A percentile compares a stretch with the other conserved stretches of the same genome.
Evolutionary conservation across 1,284 basidiomycete genomes (phyloP).

Genomic region (Pisolithus thermaeus): DNA sequence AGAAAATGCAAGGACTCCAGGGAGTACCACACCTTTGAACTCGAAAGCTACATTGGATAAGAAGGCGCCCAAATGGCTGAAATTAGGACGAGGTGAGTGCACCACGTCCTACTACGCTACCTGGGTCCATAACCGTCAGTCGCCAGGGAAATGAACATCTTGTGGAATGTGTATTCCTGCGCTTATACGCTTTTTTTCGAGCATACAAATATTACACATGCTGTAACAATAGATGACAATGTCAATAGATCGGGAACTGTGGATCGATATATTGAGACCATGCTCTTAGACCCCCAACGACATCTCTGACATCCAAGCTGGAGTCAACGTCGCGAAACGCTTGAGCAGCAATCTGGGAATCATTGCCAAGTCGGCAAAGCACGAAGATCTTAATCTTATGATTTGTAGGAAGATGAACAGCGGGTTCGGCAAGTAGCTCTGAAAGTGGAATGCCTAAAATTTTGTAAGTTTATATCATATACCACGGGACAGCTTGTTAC

Average conservation of each 20-base stretch:
- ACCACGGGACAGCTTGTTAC: slow-evolving; percentile 39
- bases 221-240: background rate
- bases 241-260: slow-evolving; percentile 74
- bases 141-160: slow-evolving; percentile 18
- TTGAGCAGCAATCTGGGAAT: slow-evolving; percentile 83
- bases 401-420: slow-evolving; percentile 29
- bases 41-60: slow-evolving; percentile 33
- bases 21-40: slow-evolving; percentile 18
- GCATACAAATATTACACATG: background rate
- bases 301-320: slow-evolving; percentile 50
- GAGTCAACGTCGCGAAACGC: slow-evolving; percentile 42
- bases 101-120: background rate
- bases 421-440: slow-evolving; percentile 55
- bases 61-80: slow-evolving; percentile 75
- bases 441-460: slow-evolving; percentile 62
- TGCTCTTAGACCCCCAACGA: slow-evolving; percentile 73
- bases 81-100: slow-evolving; percentile 46
- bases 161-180: background rate
- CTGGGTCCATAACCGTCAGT: slow-evolving; percentile 4
- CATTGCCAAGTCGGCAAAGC: slow-evolving; percentile 88
- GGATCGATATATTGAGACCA: slow-evolving; percentile 73
- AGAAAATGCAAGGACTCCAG: slow-evolving; percentile 1
- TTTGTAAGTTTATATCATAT: background rate
- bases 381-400: slow-evolving; percentile 41
- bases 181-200: background rate